These are phyloP conservation scores for Fusarium chlamydosporum DNA, from an alignment of 2,329 filamentous ascomycete genomes.

Conservation along the genomic window DNA sequence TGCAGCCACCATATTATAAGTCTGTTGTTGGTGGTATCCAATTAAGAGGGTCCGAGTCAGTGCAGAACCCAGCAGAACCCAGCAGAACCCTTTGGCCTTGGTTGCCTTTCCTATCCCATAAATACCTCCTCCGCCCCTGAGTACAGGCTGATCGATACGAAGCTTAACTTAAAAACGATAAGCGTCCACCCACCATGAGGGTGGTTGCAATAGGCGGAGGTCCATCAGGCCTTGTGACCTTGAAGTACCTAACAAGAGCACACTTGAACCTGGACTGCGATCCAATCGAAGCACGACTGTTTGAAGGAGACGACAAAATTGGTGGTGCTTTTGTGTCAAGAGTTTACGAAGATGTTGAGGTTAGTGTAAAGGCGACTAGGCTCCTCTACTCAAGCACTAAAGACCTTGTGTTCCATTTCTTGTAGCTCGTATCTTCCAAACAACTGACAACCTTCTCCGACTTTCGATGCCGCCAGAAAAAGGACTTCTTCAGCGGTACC, in stretches of 20 bases:
- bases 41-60: too few relatives aligned
- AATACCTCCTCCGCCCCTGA: too few relatives aligned
- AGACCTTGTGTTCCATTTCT: fast-evolving
- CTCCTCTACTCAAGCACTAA: not conserved
- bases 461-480: not conserved
- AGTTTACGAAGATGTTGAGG: conserved; percentile 2
- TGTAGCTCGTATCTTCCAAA: conserved; percentile 2
- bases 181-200: not conserved
- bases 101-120: too few relatives aligned
- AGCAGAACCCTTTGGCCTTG: too few relatives aligned
- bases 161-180: not conserved
- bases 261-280: not conserved
- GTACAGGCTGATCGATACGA: too few relatives aligned
- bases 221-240: conserved; percentile 1
- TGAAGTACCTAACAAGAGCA: not conserved
- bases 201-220: conserved; percentile 5
- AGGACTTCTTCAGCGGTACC: not conserved
- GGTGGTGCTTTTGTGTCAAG: not conserved
- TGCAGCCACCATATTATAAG: too few relatives aligned
- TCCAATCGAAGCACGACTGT: not conserved
- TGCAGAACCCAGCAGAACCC: too few relatives aligned
- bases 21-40: too few relatives aligned
- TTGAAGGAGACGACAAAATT: not conserved
- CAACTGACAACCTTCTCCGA: conserved; percentile 4
- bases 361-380: not conserved